Evolutionary conservation across 2,329 filamentous ascomycete genomes (phyloP), one percentile per base, ranked within the genome.

Genomic region (Diplodia scrobiculata): DNA sequence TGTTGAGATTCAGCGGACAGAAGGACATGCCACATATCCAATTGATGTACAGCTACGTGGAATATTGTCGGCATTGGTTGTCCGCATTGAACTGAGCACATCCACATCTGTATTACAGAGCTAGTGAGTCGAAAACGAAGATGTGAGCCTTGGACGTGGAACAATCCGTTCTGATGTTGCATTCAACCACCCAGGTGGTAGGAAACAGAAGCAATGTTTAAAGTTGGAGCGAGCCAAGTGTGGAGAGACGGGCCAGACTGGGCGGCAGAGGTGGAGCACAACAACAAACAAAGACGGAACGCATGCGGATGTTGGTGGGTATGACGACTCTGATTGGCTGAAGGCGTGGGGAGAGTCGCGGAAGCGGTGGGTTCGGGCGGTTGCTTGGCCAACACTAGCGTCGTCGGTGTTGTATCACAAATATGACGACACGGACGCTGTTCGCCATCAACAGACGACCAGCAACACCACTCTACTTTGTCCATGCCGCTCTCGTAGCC

Each of bases 351-450:
- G 32, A 41, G n/a, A 6, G 34, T 45, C 9, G 55, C 4, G 55
- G 10, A 29, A 41, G 27, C 45, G 34, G 41, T 25, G 55, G 55
- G 47, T 38, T 41, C 10, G 7, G 14, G 9, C 19, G 38, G 64
- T 66, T 66, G 64, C 53, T 19, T 34, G 51, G 64, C 54, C 64
- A 66, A 66, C 64, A 6, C 36, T 29, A 45, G 45, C 45, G 41
- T 14, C 21, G 47, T 32, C 21, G 19, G 29, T 13, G 14, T 10
- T 10, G 5, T 27, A 13, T 25, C 38, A 32, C 25, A 47, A 21
- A 58, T 47, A 36, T 48, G 47, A 59, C 54, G 63, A 55, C 54
- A 52, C 53, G 29, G 36, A 36, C 51, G 11, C 58, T 21, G 29
- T 27, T 19, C 45, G 10, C 45, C 63, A 51, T 51, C 64, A 60